Evolutionary conservation across 225 moss, liverwort and hornwort species (phyloP), one percentile per base, ranked within the genome.

Genomic region (Polytrichum commune): DNA sequence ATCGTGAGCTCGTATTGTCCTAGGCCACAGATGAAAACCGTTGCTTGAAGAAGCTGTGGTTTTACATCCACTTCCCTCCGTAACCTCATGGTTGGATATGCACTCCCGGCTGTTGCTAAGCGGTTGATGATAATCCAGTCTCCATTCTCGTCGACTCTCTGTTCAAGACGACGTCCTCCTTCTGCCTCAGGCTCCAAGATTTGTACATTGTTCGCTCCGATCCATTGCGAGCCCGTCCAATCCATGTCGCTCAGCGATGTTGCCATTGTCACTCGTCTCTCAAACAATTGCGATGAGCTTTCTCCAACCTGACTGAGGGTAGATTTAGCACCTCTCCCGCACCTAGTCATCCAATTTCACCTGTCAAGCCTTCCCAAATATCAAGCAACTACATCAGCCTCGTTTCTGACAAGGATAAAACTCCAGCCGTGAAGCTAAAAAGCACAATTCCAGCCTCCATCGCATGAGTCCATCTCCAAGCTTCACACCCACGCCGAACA

Each of bases 1-100:
- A 86, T 86, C 7, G 86, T 82, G 64, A 83, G 77, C 77, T 86
- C 86, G 72, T 80, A 86, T 0, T 86, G 86, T 8, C 86, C 86
- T 75, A 86, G 69, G 27, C 86, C 86, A 28, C 86, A 82, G 6
- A 86, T 77, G 20, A 55, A 55, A n/a, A 86, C 33, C 35, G 72
- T 77, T 63, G 86, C 86, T 8, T 55, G 71, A 5, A 20, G 86
- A 27, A 86, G 77, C 66, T 73, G 77, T 8, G 79, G 72, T 64
- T 80, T 69, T 60, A 86, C 69, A 5, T 73, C 75, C 26, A 80
- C 1, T 53, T 82, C 79, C 35, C 80, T 79, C 6, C 86, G 86
- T 70, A 86, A 67, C 63, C 80, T 66, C 86, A 86, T 80, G 72
- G 66, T 86, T 64, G 76, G 77, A 46, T 73, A 86, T 27, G 27